Evolutionary conservation across 345 rosid genomes (phyloP), one percentile per base, ranked within the genome.

Genomic region (Salix udensis): DNA sequence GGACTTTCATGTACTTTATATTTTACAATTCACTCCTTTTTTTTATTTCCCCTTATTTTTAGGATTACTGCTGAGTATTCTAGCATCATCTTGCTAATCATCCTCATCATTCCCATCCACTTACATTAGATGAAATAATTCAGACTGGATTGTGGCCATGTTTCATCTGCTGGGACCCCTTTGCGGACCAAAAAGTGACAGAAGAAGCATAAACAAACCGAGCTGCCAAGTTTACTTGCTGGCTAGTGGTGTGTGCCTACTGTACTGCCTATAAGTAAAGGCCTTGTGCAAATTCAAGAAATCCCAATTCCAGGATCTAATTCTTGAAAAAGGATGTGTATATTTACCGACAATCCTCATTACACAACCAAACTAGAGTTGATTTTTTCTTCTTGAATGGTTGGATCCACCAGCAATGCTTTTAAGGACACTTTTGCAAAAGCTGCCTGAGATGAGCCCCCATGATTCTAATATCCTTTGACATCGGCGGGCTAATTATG

Each of bases 141-240:
- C 52, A 55, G 76, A 64, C 18, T 55, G 53, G 1, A 31, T 58
- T 64, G 36, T 62, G 65, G 28, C 58, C 48, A 37, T 74, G 79
- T 75, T 73, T 58, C 76, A 77, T 50, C 60, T 48, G 76, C 15
- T 71, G 74, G 77, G 77, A 77, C 82, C 65, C 31, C 48, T 55
- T 16, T 46, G 71, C 78, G 23, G 61, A 23, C 30, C 31, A 67
- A 53, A 78, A 71, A 65, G 37, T 65, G 42, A 67, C n/a, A n/a
- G 12, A 67, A 55, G n/a, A 8, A 21, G n/a, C 46, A 67, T 11
- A 21, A 9, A 15, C 36, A 19, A 21, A 10, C 23, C 36, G 48
- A 18, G 68, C 1, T 14, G 14, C 4, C 19, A 18, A 34, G 18
- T 14, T 14, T 46, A 13, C 50, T 12, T 46, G 6, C 65, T 60